Evolutionary conservation across 2,329 filamentous ascomycete species (phyloP).

Genomic region (Fonsecaea pugnacius): DNA sequence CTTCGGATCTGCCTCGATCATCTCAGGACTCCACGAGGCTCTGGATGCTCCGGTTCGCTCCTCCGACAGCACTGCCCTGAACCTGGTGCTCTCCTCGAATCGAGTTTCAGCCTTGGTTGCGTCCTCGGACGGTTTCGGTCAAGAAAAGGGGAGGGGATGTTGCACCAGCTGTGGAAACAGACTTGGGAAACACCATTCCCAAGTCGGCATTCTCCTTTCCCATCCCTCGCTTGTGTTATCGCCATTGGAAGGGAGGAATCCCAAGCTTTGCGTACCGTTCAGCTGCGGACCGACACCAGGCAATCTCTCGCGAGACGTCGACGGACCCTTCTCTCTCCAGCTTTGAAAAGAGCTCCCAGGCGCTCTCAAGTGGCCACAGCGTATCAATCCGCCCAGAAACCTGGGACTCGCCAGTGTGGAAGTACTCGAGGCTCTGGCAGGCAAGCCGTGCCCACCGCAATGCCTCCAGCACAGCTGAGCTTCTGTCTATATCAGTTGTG

Average conservation of each 20-base stretch:
- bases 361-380: constrained; percentile 30
- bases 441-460: constrained; percentile 29
- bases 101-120: not conserved
- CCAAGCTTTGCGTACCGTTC: constrained; percentile 23
- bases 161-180: not conserved
- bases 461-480: constrained; percentile 25
- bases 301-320: constrained; percentile 26
- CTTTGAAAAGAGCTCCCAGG: constrained; percentile 25
- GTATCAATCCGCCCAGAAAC: constrained; percentile 25
- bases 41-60: too few relatives aligned
- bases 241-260: constrained; percentile 29
- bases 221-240: constrained; percentile 8
- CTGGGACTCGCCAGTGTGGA: constrained; percentile 24
- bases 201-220: not conserved
- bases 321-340: constrained; percentile 14
- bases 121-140: not conserved
- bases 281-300: constrained; percentile 28
- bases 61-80: not conserved
- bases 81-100: not conserved
- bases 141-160: not conserved
- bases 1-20: not conserved
- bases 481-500: constrained; percentile 16
- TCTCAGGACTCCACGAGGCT: not conserved
- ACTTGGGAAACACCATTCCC: not conserved
- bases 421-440: constrained; percentile 33